Evolutionary conservation across 441 rosid genomes (phyloP).

Genomic region (Populus hybrid): DNA sequence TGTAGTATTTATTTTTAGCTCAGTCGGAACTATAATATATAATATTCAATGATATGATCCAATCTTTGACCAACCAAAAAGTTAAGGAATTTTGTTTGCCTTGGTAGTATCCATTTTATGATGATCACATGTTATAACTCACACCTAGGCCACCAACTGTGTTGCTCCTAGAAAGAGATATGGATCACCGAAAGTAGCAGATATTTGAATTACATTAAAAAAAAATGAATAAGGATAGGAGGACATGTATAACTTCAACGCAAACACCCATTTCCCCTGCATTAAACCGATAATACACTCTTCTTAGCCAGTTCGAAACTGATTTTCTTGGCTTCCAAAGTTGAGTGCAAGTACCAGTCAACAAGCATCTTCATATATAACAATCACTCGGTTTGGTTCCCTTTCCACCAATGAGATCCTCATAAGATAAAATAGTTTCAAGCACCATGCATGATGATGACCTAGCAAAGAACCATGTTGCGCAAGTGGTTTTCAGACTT

Average conservation of each 20-base stretch:
- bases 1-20: neutral
- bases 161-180: neutral
- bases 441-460: conserved; percentile 28
- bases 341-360: neutral
- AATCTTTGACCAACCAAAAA: neutral
- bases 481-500: conserved; percentile 6
- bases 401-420: neutral
- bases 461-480: conserved; percentile 20
- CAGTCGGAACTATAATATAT: neutral
- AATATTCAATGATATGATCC: neutral
- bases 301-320: neutral
- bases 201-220: no score
- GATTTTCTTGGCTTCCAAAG: neutral
- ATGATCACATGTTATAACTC: neutral
- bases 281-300: neutral
- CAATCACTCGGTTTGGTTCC: neutral
- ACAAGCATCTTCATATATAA: neutral
- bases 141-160: neutral
- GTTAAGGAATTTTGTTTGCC: neutral
- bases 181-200: neutral
- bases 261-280: no score
- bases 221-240: no score
- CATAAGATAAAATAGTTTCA: neutral
- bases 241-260: no score
- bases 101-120: conserved; percentile 5